These are phyloP conservation scores for Saccharomyces hybrid DNA, from an alignment of 1,139 yeast species.

Conservation along the genomic window DNA sequence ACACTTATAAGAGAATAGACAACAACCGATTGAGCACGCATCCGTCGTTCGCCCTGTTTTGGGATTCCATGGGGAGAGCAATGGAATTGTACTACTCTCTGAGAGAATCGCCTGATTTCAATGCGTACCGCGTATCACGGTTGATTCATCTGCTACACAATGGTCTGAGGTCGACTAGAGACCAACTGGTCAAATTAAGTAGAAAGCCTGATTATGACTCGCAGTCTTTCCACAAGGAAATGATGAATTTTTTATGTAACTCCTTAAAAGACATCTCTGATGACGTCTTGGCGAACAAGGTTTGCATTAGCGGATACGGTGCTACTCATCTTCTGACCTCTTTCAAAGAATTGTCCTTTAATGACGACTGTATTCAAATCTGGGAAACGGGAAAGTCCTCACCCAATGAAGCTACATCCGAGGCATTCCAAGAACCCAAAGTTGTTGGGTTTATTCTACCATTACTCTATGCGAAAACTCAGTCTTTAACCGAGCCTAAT, in stretches of 20 bases:
- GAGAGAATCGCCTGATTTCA: slow-evolving; percentile 36
- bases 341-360: slow-evolving; percentile 43
- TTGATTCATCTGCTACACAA: slow-evolving; percentile 41
- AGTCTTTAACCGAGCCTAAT: slow-evolving; percentile 11
- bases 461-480: slow-evolving; percentile 44
- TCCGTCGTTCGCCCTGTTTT: slow-evolving; percentile 31
- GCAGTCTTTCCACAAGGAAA: slow-evolving; percentile 41
- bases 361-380: slow-evolving; percentile 43
- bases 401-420: not conserved
- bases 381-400: slow-evolving; percentile 35
- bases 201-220: slow-evolving; percentile 48
- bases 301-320: slow-evolving; percentile 41
- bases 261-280: slow-evolving; percentile 42
- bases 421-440: slow-evolving; percentile 38
- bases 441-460: slow-evolving; percentile 69
- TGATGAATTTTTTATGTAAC: slow-evolving; percentile 36
- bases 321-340: slow-evolving; percentile 51
- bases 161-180: slow-evolving; percentile 43
- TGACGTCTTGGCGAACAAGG: slow-evolving; percentile 36
- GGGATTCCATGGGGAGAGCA: slow-evolving; percentile 40
- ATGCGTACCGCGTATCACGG: slow-evolving; percentile 35
- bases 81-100: slow-evolving; percentile 40
- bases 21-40: slow-evolving; percentile 12
- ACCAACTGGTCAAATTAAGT: slow-evolving; percentile 39
- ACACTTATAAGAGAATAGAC: slow-evolving; percentile 9